Conservation (phyloP, 257 asterid genomes). For the Ballota nigra region DNA sequence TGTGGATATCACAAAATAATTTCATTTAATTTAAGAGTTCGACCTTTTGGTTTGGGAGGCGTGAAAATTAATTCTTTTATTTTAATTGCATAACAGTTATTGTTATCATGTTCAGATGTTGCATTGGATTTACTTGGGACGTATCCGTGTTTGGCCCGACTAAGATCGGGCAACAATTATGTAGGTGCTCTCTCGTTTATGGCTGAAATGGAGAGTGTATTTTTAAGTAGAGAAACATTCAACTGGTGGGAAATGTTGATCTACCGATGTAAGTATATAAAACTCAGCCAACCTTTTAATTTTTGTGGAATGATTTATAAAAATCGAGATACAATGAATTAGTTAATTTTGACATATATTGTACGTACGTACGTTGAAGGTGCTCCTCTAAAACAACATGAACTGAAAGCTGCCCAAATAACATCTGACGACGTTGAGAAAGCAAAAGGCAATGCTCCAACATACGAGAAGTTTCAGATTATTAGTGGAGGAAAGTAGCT, state of each 20-base stretch:
- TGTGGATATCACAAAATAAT: no score
- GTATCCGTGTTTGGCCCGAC: background rate
- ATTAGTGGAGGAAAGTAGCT: background rate
- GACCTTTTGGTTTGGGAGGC: no score
- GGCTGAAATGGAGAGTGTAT: background rate
- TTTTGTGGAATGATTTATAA: no score
- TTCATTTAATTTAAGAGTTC: no score
- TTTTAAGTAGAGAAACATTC: background rate
- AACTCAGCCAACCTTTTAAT: no score
- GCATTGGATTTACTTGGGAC: conserved; percentile 20
- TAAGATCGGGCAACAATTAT: background rate
- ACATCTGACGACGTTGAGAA: background rate
- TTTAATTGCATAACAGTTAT: no score
- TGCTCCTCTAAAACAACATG: background rate
- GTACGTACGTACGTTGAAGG: background rate
- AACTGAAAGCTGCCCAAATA: background rate
- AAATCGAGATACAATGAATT: no score
- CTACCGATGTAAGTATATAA: background rate
- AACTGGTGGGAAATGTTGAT: background rate
- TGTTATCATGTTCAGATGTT: conserved; percentile 28
- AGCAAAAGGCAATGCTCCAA: background rate
- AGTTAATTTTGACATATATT: background rate
- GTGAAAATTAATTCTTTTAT: no score
- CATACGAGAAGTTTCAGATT: background rate
- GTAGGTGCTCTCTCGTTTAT: background rate